Base-by-base conservation (phyloP, 2,329 filamentous ascomycete genomes). In the Xylaria sp. region DNA sequence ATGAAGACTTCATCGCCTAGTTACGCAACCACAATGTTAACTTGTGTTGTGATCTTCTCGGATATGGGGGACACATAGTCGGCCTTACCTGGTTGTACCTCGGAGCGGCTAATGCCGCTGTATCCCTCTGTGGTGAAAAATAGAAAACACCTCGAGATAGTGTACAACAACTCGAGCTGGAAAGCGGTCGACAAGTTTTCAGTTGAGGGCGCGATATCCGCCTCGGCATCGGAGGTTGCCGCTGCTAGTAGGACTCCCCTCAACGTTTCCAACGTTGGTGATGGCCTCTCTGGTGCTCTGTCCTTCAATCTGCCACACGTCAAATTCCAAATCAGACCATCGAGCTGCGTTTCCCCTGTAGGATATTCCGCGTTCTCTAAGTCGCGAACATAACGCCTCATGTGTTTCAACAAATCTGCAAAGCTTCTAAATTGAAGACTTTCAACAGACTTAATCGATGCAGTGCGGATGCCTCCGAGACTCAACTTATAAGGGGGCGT, bases 1-100 rank as follows among this genome's bases (percentile, higher is more conserved):
- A 72, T 57, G 32, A 71, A 72, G 8, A 71, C 55, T 34, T 72
- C 45, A 25, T 74, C 73, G 5, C 67, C 73, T 73, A 61, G 3
- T 32, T 13, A 48, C 13, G 15, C 25, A 9, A 52, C n/a, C 8
- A 15, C 3, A n/a, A 28, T 25, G 9, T 30, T 8, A 8, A 18
- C 6, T 12, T 9, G 15, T 50, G 1, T 53, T 12, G 45, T 8
- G 4, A 18, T 30, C 30, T 52, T 32, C 46, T 12, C 32, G 13
- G 28, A 3, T 32, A 15, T 9, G 28, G 30, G 20, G 52, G 18
- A 9, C 15, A 10, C n/a, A 13, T 55, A 18, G 18, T 20, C 30
- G 10, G 23, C 9, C 52, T 34, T 43, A 72, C 72, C 68, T 32
- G 48, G 52, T 15, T 60, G 43, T 39, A 34, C 10, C 43, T 53